Evolutionary conservation across 108 stramenopile genomes (phyloP).

Genomic region (Pseudonitzschia pungens): DNA sequence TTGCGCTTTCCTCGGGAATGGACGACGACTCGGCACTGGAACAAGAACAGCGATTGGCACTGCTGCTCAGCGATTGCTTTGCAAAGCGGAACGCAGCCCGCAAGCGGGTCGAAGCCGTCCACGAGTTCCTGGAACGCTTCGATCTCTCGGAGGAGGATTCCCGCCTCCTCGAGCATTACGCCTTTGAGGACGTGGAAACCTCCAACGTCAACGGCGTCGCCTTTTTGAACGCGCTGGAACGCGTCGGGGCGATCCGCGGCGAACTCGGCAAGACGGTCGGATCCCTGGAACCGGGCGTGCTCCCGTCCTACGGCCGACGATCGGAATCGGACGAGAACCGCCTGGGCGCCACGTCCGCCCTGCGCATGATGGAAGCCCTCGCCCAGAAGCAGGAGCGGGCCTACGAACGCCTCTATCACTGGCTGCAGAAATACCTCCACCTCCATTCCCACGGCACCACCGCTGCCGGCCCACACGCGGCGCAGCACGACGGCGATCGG

Average conservation of each 20-base stretch:
- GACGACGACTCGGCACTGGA: constrained; percentile 44
- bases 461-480: neutral
- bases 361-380: constrained; percentile 84
- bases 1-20: no score
- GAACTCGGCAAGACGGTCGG: constrained; percentile 72
- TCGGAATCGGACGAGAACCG: constrained; percentile 23
- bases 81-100: constrained; percentile 43
- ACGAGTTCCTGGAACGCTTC: constrained; percentile 81
- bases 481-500: constrained; percentile 44
- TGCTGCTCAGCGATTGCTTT: constrained; percentile 51
- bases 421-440: constrained; percentile 69
- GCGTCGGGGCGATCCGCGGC: constrained; percentile 61
- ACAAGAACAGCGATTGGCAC: constrained; percentile 58
- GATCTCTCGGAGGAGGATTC: constrained; percentile 78
- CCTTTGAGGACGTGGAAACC: constrained; percentile 64
- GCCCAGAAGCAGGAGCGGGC: constrained; percentile 81
- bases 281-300: constrained; percentile 18
- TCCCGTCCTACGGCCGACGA: neutral
- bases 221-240: constrained; percentile 75
- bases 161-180: constrained; percentile 70
- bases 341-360: constrained; percentile 69
- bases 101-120: constrained; percentile 55
- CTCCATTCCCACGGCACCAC: constrained; percentile 24
- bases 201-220: constrained; percentile 55
- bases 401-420: constrained; percentile 85